Evolutionary conservation across 2,329 filamentous ascomycete genomes (phyloP), one percentile per base, ranked within the genome.

Genomic region (Zymoseptoria crescenta): DNA sequence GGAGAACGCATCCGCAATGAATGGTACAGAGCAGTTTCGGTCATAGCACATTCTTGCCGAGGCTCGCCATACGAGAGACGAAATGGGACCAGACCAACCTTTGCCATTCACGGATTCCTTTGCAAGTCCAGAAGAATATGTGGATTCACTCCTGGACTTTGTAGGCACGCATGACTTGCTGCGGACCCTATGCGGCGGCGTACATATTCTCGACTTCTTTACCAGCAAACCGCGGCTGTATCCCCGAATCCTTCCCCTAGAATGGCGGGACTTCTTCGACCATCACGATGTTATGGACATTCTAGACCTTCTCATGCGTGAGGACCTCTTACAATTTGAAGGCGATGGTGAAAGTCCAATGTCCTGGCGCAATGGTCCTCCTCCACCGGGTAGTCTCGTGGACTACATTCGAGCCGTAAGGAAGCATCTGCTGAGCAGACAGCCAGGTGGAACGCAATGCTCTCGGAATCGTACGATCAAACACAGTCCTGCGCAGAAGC

Each of bases 131-230:
- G 89, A 96, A 53, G 82, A 85, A 56, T 99, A 96, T 73, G 82
- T 96, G 54, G 80, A 89, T 27, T 86, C 85, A 19, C 82, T 97
- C 10, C 80, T 97, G 27, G 72, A 84, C 20, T 96, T 97, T 68
- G 83, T 86, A 1, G 85, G 85, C 5, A 85, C 84, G 1, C 89
- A 88, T 52, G 83, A 87, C 56, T 79, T 91, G 1, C 91, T 96
- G 67, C 88, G 90, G 65, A 90, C 89, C 27, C 81, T 99, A n/a
- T 96, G 91, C 71, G 94, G 94, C 56, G 92, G 93, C n/a, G 89
- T 97, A 0, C 94, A 99, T 71, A 92, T 99, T 63, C 81, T 97
- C 58, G 94, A 99, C 73, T 97, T 99, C 75, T 91, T 96, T 76
- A 96, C 91, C 1, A 84, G 85, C 49, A 84, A 91, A 53, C 89